A percentile compares a stretch with the other conserved stretches of the same genome.
These are phyloP conservation scores for Isatis tinctoria DNA, from an alignment of 345 rosid genomes.

Conservation along the genomic window DNA sequence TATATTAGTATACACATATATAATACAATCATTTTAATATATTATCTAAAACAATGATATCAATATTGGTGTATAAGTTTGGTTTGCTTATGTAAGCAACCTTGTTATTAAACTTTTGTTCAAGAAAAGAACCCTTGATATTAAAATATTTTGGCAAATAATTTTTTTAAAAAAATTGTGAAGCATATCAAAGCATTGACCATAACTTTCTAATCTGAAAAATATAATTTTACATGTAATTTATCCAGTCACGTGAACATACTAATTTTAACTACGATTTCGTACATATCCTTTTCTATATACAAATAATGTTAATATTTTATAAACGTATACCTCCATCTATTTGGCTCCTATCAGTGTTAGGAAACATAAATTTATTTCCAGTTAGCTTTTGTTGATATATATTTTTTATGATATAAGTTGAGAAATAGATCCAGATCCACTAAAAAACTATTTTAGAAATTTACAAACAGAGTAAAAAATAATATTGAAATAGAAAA, in stretches of 20 bases:
- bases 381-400: no score
- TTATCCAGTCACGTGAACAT: constrained; percentile 25
- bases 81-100: constrained; percentile 20
- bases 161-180: no score
- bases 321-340: neutral
- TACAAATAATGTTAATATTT: neutral
- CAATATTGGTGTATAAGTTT: neutral
- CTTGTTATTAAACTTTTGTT: neutral
- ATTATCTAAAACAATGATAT: neutral
- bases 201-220: neutral
- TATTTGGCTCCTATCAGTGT: neutral
- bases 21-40: neutral
- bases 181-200: constrained; percentile 7
- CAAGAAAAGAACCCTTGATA: no score
- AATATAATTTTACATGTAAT: neutral
- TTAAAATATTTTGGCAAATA: no score
- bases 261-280: constrained; percentile 10
- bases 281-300: neutral
- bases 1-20: neutral
- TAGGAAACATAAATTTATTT: no score
- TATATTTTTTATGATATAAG: no score
- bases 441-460: no score
- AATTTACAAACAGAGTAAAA: no score
- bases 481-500: no score
- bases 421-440: no score